A percentile compares a stretch with the other conserved stretches of the same genome.
These are phyloP conservation scores for Lasiosphaeria hispida DNA, from an alignment of 495 filamentous ascomycete species.

Conservation along the genomic window DNA sequence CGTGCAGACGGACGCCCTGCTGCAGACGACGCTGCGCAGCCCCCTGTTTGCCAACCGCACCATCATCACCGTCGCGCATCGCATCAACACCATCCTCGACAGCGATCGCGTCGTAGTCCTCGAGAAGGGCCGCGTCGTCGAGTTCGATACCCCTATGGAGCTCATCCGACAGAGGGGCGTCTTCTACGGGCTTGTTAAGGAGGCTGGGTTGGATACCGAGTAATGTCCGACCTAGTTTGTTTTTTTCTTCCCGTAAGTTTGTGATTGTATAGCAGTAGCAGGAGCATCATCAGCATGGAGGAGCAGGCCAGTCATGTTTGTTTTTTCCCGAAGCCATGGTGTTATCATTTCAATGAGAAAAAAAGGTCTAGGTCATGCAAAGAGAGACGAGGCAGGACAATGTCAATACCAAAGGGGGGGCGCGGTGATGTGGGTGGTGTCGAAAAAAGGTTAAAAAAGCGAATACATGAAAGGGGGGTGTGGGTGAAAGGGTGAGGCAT, in stretches of 20 bases:
- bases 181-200: constrained; percentile 47
- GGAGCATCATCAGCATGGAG: no score
- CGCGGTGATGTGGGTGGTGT: no score
- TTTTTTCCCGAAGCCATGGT: no score
- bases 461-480: no score
- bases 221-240: constrained; percentile 6
- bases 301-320: no score
- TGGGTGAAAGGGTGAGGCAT: no score
- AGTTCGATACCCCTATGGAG: constrained; percentile 46
- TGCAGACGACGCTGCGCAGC: constrained; percentile 64
- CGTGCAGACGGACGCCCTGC: constrained; percentile 86
- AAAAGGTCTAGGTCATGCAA: no score
- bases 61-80: constrained; percentile 96
- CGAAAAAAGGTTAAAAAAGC: no score
- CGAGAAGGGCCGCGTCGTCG: constrained; percentile 54
- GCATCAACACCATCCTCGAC: constrained; percentile 96
- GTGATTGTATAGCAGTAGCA: not conserved
- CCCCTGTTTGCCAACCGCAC: constrained; percentile 80
- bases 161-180: constrained; percentile 43
- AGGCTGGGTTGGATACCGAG: constrained; percentile 43
- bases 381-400: no score
- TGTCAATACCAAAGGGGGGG: no score
- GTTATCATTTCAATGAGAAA: no score
- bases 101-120: constrained; percentile 89
- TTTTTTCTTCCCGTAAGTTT: not conserved